A percentile compares a stretch with the other conserved stretches of the same genome.
Evolutionary conservation across 2,329 filamentous ascomycete species (phyloP).

Genomic region (Raffaelea ambrosiae): DNA sequence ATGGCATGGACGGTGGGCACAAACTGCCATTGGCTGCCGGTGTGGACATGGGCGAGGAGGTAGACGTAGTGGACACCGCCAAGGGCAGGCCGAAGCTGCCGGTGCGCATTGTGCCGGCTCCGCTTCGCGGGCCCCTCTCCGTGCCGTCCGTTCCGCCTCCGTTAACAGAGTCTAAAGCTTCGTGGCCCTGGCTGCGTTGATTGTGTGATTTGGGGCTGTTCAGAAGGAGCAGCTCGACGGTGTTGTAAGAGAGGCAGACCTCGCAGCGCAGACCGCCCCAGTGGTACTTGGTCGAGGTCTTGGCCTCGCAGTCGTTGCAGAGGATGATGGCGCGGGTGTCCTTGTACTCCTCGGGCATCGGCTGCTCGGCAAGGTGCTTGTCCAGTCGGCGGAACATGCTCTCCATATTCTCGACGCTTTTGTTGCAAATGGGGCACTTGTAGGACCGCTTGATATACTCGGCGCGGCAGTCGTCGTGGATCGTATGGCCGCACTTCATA

Average conservation of each 20-base stretch:
- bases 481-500: slow-evolving; percentile 92
- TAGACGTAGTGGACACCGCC: too few species aligned
- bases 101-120: too few species aligned
- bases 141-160: too few species aligned
- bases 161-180: too few species aligned
- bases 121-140: too few species aligned
- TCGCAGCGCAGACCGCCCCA: slow-evolving; percentile 91
- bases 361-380: slow-evolving; percentile 76
- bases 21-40: too few species aligned
- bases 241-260: slow-evolving; percentile 63
- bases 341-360: slow-evolving; percentile 79
- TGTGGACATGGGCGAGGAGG: not conserved
- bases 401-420: slow-evolving; percentile 97
- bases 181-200: slow-evolving; percentile 15
- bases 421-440: slow-evolving; percentile 94
- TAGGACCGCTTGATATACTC: slow-evolving; percentile 86
- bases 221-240: slow-evolving; percentile 47
- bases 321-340: slow-evolving; percentile 75
- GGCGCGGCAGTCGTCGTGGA: slow-evolving; percentile 83
- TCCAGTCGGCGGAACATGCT: slow-evolving; percentile 87
- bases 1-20: not conserved
- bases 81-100: too few species aligned
- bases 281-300: slow-evolving; percentile 80
- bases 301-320: slow-evolving; percentile 91
- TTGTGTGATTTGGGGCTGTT: slow-evolving; percentile 38